Conservation (phyloP, 768 basidiomycete genomes). For the Cyclocybe aegerita region DNA sequence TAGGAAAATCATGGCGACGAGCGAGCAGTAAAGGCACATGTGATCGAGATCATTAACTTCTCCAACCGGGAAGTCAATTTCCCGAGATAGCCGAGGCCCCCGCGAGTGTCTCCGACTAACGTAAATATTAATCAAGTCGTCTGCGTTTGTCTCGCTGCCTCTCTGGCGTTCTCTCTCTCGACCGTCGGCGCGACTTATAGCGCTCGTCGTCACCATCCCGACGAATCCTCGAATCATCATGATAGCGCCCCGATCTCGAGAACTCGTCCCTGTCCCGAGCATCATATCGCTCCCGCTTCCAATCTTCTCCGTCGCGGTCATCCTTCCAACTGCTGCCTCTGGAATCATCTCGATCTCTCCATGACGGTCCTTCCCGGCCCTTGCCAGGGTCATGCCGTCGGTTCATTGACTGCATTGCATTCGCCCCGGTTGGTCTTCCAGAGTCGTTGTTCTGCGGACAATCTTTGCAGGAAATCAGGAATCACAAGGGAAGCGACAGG, state of each 20-base stretch:
- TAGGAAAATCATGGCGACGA: no score
- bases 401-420: slow-evolving; percentile 15
- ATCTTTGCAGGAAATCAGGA: slow-evolving; percentile 16
- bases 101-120: no score
- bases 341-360: slow-evolving; percentile 21
- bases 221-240: not conserved
- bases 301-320: slow-evolving; percentile 16
- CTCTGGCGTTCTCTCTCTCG: slow-evolving; percentile 32
- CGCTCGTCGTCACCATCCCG: slow-evolving; percentile 6
- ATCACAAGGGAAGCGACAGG: not conserved
- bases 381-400: slow-evolving; percentile 11
- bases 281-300: not conserved
- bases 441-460: slow-evolving; percentile 29
- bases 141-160: slow-evolving; percentile 50
- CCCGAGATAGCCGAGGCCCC: not conserved
- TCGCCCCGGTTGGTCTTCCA: slow-evolving; percentile 23
- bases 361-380: slow-evolving; percentile 11
- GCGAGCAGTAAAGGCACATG: no score
- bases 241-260: slow-evolving; percentile 12
- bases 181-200: slow-evolving; percentile 21
- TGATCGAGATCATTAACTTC: no score
- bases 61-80: not conserved
- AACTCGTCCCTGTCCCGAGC: not conserved
- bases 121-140: slow-evolving; percentile 46
- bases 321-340: slow-evolving; percentile 24